Evolutionary conservation across 495 filamentous ascomycete species (phyloP).

Genomic region (Penicillium robsamsonii): DNA sequence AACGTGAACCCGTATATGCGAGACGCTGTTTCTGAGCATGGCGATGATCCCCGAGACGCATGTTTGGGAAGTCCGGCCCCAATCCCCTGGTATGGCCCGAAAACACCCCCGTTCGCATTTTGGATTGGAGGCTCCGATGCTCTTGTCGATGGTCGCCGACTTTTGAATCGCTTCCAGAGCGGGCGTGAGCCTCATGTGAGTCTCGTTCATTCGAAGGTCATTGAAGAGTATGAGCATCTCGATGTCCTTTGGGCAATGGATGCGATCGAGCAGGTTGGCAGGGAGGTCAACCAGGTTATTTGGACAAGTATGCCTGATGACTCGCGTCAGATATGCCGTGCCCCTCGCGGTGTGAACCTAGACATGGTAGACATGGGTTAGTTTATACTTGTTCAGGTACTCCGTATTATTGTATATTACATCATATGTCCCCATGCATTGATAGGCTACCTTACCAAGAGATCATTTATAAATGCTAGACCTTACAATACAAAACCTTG

Average conservation of each 20-base stretch:
- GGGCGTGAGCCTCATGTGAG: conserved; percentile 79
- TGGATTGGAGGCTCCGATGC: conserved; percentile 84
- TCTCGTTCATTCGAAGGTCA: conserved; percentile 77
- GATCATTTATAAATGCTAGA: no score
- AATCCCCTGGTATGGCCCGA: conserved; percentile 77
- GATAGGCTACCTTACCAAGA: no score
- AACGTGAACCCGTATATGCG: conserved; percentile 45
- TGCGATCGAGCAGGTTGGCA: conserved; percentile 76
- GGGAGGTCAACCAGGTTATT: conserved; percentile 76
- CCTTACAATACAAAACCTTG: no score
- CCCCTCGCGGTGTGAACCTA: conserved; percentile 51
- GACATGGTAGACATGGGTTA: neutral
- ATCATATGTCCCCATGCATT: no score
- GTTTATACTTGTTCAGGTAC: neutral
- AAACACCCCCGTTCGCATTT: conserved; percentile 79
- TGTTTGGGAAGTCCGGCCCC: conserved; percentile 35
- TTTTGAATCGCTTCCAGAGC: conserved; percentile 71
- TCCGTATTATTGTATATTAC: neutral
- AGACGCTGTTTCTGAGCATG: conserved; percentile 15
- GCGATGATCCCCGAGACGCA: conserved; percentile 19
- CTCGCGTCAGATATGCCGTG: conserved; percentile 55
- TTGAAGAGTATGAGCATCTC: conserved; percentile 91
- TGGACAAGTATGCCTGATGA: conserved; percentile 67
- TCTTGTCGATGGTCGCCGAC: conserved; percentile 76
- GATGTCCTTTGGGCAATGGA: conserved; percentile 98